Conservation (phyloP, 2,329 filamentous ascomycete species). For the Pestalotiopsis sp. region DNA sequence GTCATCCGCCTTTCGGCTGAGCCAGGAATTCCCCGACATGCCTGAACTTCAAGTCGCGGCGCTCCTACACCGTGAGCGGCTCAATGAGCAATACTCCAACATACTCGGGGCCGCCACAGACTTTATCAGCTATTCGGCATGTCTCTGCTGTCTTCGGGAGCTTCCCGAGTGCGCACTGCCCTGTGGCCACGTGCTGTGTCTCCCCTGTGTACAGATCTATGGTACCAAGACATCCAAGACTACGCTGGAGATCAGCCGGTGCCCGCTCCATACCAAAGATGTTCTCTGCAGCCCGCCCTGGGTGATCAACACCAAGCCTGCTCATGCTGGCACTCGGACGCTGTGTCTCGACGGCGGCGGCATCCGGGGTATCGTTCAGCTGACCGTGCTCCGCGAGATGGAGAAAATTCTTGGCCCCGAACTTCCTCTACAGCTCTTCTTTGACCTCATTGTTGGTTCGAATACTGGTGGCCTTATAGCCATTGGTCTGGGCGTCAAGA, state of each 20-base stretch:
- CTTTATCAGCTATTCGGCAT: conserved; percentile 32
- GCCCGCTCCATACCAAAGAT: conserved; percentile 31
- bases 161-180: conserved; percentile 32
- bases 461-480: conserved; percentile 31
- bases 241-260: conserved; percentile 32
- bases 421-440: conserved; percentile 32
- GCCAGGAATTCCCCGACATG: conserved; percentile 28
- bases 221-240: conserved; percentile 30
- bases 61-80: conserved; percentile 29
- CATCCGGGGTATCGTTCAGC: conserved; percentile 28
- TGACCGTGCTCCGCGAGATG: conserved; percentile 29
- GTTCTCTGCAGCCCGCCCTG: conserved; percentile 30
- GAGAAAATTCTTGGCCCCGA: conserved; percentile 31
- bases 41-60: conserved; percentile 30
- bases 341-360: conserved; percentile 33
- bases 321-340: conserved; percentile 27
- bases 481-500: conserved; percentile 33
- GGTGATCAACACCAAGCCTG: conserved; percentile 30
- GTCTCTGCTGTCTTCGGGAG: conserved; percentile 33
- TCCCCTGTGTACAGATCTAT: conserved; percentile 31
- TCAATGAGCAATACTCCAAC: conserved; percentile 33
- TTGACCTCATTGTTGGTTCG: conserved; percentile 33
- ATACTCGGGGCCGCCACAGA: conserved; percentile 26
- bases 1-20: conserved; percentile 26
- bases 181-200: conserved; percentile 32